Base-by-base conservation (phyloP, 495 filamentous ascomycete genomes). In the Penicillium crystallinum region DNA sequence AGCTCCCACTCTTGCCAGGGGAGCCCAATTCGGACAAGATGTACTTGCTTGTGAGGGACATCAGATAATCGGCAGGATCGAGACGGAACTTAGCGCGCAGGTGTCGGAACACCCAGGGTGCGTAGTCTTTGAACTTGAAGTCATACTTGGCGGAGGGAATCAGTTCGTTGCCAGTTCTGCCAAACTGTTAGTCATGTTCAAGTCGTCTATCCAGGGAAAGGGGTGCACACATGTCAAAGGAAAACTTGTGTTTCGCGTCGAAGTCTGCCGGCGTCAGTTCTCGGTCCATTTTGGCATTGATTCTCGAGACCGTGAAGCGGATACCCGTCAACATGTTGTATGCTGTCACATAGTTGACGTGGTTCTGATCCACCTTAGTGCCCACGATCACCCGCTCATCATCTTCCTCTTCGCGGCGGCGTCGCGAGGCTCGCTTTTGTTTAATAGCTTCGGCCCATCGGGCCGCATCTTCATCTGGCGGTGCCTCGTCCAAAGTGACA, bases 81-180 rank as follows among this genome's bases (percentile, higher is more conserved):
- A 97, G 78, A 52, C 84, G 78, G 72, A 99, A 99, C 59, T 85
- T 89, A 15, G 86, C 77, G 46, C 93, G 87, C 50, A 99, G 78
- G 70, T 92, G 87, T 59, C 93, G 89, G 73, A 99, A 99, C 31
- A 99, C 93, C 91, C 92, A 97, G 27, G 93, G 93, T 15, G 93
- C 93, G 69, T 99, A 99, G 70, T 99, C 93, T 70, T 99, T 99
- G 75, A 99, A 99, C 68, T 99, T 99, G 82, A 97, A 99, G 72
- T 99, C 93, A 76, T 99, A 99, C 73, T 97, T 97, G 57, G 95
- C 91, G 49, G 91, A 96, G 18, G 93, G 93, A 15, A 95, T 96
- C 63, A 99, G 75, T 71, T 99, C 93, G 69, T 96, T 96, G 47
- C 93, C 93, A 53, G 92, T 95, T 61, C 88, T 90, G 59, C 54